Evolutionary conservation across 306 rosid species (phyloP).

Genomic region (Cucurbita ficifolia): DNA sequence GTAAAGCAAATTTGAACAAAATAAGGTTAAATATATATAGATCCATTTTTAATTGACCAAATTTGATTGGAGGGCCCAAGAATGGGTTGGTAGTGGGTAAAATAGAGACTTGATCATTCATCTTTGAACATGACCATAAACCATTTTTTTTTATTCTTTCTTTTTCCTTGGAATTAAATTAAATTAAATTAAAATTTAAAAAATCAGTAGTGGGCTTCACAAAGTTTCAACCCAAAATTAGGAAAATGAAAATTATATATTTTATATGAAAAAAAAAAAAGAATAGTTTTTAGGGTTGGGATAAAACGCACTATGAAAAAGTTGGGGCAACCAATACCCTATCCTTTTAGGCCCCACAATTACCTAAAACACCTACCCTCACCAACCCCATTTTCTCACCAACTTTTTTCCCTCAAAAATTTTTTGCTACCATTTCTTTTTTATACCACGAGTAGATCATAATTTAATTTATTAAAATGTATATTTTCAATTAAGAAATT

Average conservation of each 20-base stretch:
- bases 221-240: not conserved
- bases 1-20: no score
- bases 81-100: not conserved
- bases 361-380: slow-evolving; percentile 1
- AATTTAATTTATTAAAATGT: no score
- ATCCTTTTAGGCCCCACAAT: not conserved
- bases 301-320: not conserved
- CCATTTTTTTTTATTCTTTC: not conserved
- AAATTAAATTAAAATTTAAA: not conserved
- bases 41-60: not conserved
- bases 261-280: not conserved
- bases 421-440: no score
- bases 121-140: not conserved
- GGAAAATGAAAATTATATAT: not conserved
- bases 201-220: not conserved
- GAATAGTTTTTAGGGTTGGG: not conserved
- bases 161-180: not conserved
- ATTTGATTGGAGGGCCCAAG: not conserved
- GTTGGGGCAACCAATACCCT: not conserved
- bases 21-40: no score
- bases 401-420: not conserved
- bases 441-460: no score
- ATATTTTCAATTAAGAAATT: no score
- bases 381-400: slow-evolving; percentile 7
- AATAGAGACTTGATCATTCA: not conserved